phyloP scores from a whole-genome alignment of 2,329 filamentous ascomycete genomes.

The Talaromyces sp. region DNA sequence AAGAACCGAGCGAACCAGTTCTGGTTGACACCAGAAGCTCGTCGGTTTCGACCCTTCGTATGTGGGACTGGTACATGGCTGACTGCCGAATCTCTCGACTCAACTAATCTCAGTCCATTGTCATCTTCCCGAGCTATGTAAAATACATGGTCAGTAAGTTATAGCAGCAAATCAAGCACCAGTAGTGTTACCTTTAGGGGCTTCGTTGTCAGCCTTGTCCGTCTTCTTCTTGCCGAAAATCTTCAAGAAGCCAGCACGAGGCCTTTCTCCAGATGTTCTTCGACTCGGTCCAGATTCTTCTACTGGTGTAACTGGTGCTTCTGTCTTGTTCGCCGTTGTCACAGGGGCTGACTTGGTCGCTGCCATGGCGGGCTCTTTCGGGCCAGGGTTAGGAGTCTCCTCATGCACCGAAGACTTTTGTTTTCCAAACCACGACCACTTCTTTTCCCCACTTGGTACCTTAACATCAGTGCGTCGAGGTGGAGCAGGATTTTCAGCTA shows the following conservation, averaged over 20 bases:
- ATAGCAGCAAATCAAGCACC: neutral
- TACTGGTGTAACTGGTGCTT: constrained; percentile 7
- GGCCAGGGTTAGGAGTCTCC: constrained; percentile 8
- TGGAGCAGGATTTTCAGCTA: constrained; percentile 37
- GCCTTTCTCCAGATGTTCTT: constrained; percentile 18
- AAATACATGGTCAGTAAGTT: constrained; percentile 1
- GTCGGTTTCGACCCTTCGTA: constrained; percentile 24
- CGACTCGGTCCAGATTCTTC: constrained; percentile 5
- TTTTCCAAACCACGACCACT: constrained; percentile 44
- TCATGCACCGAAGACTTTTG: constrained; percentile 25
- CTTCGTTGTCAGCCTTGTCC: constrained; percentile 27
- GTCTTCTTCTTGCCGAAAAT: constrained; percentile 50
- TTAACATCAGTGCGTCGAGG: constrained; percentile 23
- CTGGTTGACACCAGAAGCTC: constrained; percentile 42
- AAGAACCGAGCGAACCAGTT: constrained; percentile 90
- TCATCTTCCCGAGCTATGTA: neutral
- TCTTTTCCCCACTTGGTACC: constrained; percentile 30
- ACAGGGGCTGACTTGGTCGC: constrained; percentile 23
- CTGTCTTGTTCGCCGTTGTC: constrained; percentile 18
- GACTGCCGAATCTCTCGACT: constrained; percentile 3
- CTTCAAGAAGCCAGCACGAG: constrained; percentile 44
- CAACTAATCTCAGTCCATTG: neutral
- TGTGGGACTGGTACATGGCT: constrained; percentile 3
- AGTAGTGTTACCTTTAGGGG: constrained; percentile 31
- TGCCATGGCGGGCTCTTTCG: constrained; percentile 19